Base-by-base conservation (phyloP, 768 basidiomycete species). In the Omphalotus guepiniiformis region DNA sequence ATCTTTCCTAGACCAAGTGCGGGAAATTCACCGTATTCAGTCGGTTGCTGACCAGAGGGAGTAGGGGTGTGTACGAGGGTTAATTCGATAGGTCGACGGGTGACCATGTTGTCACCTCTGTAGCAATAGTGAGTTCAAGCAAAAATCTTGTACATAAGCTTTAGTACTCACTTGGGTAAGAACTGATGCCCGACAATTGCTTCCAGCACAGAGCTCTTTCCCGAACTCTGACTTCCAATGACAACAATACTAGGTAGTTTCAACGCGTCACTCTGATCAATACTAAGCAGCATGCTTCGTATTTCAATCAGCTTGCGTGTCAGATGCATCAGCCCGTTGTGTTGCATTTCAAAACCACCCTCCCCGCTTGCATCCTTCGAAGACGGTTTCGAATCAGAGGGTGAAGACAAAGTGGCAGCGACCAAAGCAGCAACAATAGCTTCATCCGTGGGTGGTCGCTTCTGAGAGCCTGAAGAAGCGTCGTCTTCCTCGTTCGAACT, bases 81-180 rank as follows among this genome's bases (percentile, higher is more conserved):
- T 50, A 99, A 80, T 62, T 99, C 96, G 58, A 99, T 97, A 1
- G 96, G 96, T 45, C 96, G 85, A 1, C 96, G 87, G 2, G 96
- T 99, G 27, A 98, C 96, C 96, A 99, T 99, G 66, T 98, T 98
- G 65, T 93, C 87, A 47, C 96, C 96, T 69, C 95, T 98, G 59
- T 4, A 48, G 43, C n/a, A 7, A 15, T 29, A 12, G 16, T 18
- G 36, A 39, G 25, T 35, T 23, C 39, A 37, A 44, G 47, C 40
- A 53, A 38, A 29, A 19, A 7, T 23, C 29, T 30, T 19, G 15
- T 18, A 46, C 30, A 25, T 35, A 29, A 37, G 29, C 34, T 8
- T 11, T 40, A 30, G 18, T 21, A 75, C 92, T 54, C 60, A 97
- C 95, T 99, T 99, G 19, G 96, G 96, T 28, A 99, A 71, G 63